Evolutionary conservation across 2,329 filamentous ascomycete species (phyloP).

Genomic region (Dissoconium aciculare): DNA sequence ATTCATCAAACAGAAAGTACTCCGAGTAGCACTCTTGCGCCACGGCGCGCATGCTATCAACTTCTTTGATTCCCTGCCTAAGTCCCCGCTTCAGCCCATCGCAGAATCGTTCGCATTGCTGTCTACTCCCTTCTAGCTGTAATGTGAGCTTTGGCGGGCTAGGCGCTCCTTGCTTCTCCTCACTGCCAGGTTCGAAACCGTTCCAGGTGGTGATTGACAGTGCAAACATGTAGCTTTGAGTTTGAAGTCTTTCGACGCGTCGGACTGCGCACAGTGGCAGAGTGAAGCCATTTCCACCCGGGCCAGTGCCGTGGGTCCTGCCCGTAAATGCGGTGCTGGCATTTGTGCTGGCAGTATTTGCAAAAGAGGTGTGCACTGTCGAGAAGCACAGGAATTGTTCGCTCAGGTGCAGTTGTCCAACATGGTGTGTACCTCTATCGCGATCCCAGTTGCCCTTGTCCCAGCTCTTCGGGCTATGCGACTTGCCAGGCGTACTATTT

Average conservation of each 20-base stretch:
- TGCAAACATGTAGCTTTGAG: slow-evolving; percentile 81
- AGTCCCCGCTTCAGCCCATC: slow-evolving; percentile 87
- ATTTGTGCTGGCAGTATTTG: slow-evolving; percentile 61
- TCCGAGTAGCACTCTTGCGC: slow-evolving; percentile 82
- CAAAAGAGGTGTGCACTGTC: slow-evolving; percentile 77
- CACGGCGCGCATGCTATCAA: slow-evolving; percentile 68
- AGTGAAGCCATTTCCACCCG: slow-evolving; percentile 89
- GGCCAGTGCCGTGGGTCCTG: slow-evolving; percentile 82
- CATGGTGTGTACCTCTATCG: slow-evolving; percentile 57
- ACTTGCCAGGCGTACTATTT: slow-evolving; percentile 25
- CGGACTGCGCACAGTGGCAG: slow-evolving; percentile 84
- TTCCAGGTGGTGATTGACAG: slow-evolving; percentile 95
- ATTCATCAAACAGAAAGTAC: slow-evolving; percentile 37
- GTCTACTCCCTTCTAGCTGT: slow-evolving; percentile 75
- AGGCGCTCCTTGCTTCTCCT: slow-evolving; percentile 31
- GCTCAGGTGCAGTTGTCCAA: slow-evolving; percentile 82
- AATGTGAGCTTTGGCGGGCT: slow-evolving; percentile 79
- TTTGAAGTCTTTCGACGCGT: slow-evolving; percentile 82
- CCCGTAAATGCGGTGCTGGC: slow-evolving; percentile 77
- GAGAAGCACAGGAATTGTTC: slow-evolving; percentile 95
- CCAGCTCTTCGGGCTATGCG: slow-evolving; percentile 29
- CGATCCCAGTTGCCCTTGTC: slow-evolving; percentile 49
- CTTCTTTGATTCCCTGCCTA: slow-evolving; percentile 71
- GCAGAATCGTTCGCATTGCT: slow-evolving; percentile 86
- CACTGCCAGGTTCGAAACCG: slow-evolving; percentile 42